These are phyloP conservation scores for Neoboletus magnificus DNA, from an alignment of 768 basidiomycete genomes.

Conservation along the genomic window DNA sequence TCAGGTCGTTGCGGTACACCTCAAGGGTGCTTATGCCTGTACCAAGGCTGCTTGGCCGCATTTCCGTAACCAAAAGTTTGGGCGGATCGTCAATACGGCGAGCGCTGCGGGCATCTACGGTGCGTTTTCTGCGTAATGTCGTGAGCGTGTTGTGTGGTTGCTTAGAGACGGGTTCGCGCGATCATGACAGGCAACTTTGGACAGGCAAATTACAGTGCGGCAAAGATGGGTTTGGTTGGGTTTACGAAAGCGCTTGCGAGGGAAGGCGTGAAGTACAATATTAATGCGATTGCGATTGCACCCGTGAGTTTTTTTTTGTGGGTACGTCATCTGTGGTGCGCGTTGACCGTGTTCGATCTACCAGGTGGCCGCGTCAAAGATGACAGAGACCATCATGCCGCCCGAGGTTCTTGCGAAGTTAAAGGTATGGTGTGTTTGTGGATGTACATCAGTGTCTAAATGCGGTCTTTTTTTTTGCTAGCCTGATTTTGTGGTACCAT, in stretches of 20 bases:
- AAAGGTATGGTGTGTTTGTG: conserved; percentile 42
- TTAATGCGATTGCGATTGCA: conserved; percentile 82
- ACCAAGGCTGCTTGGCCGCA: conserved; percentile 95
- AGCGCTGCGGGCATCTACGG: conserved; percentile 94
- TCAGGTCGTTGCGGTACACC: conserved; percentile 80
- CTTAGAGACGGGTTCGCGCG: not conserved
- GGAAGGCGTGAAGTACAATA: conserved; percentile 91
- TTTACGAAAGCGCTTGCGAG: conserved; percentile 92
- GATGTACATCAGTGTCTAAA: not conserved
- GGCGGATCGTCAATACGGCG: conserved; percentile 90
- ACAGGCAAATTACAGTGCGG: conserved; percentile 96
- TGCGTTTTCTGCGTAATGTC: conserved; percentile 29
- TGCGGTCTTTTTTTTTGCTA: not conserved
- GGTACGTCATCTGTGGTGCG: not conserved
- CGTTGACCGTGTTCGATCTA: not conserved
- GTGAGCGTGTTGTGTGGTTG: not conserved
- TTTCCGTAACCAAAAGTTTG: conserved; percentile 93
- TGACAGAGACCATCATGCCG: conserved; percentile 96
- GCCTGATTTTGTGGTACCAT: conserved; percentile 91
- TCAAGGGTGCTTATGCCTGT: conserved; percentile 91
- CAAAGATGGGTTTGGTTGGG: conserved; percentile 92
- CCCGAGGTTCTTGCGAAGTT: conserved; percentile 90
- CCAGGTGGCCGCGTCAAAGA: conserved; percentile 86
- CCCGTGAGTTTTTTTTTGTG: conserved; percentile 56
- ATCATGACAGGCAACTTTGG: conserved; percentile 77